Base-by-base conservation (phyloP, 108 stramenopile genomes). In the Skeletonema tropicum region DNA sequence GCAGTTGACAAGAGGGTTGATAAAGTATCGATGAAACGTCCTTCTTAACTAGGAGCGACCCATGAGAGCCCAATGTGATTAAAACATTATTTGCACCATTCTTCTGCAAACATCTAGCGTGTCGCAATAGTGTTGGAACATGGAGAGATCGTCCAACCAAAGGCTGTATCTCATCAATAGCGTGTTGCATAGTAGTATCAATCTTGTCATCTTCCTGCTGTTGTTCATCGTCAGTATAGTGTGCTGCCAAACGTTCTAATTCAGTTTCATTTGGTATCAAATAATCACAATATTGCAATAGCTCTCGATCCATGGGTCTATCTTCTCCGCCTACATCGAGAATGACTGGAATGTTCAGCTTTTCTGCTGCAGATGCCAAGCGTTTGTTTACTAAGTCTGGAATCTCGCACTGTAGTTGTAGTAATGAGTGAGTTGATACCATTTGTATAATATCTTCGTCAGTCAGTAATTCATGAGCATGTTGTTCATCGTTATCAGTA, bases 291-390 rank as follows among this genome's bases (percentile, higher is more conserved):
- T 49, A 69, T 26, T 67, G 57, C 64, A 95, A 59, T 68, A 90
- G 78, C 38, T 82, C 85, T 30, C 61, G 26, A 33, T 60, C 60
- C 62, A 95, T 90, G 1, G 63, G 60, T 32, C 90, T 77, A 68
- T 92, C 92, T 74, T 89, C 89, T 42, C 93, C 93, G 8, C 94
- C 94, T 19, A 84, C 80, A 79, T 94, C 94, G 57, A 90, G 87
- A 14, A 92, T 17, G 6, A 92, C 87, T 13, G 85, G 41, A n/a
- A 88, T 79, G 39, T 35, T 21, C 21, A 36, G 39, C 38, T 71
- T 38, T 35, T 68, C 68, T 23, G 88, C 90, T 15, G 59, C 73
- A 0, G 66, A 48, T 30, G 91, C 91, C 29, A 92, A 36, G 4
- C 86, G 69, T 14, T 77, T 66, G 73, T 95, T 95, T 60, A 95